Evolutionary conservation across 202 grass and related monocot genomes (phyloP), one percentile per base, ranked within the genome.

Genomic region (Musa balbisiana): DNA sequence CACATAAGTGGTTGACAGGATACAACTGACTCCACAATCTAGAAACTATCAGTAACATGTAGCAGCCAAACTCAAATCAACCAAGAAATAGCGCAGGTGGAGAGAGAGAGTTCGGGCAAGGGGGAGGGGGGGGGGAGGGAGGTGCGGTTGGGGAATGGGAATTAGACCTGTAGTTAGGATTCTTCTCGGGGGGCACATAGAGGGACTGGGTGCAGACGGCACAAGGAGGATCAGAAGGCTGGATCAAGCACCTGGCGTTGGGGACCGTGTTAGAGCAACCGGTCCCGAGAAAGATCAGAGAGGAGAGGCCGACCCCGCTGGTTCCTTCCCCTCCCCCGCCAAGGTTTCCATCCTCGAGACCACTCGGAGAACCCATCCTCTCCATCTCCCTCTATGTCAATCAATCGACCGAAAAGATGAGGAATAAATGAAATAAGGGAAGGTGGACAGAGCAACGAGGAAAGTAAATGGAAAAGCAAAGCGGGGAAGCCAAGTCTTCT

Each of bases 181-280:
- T 92, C 67, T 84, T 78, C 67, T 92, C 92, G 6, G 92, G 92
- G 73, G 85, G 78, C 49, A 88, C 69, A 78, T 81, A 83, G 85
- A 90, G 92, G 55, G 92, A 86, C 53, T 88, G 89, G 78, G 74
- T 90, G 85, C 92, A 96, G 85, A 96, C 87, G 75, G 77, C 33
- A 82, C 92, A 96, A 62, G 92, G 92, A 64, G 87, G 89, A 91
- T 92, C 87, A 33, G 89, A 73, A 11, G 87, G 85, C 75, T 90
- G 84, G 85, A 96, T 96, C 83, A 96, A 82, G 87, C 92, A 96
- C 67, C 92, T 85, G 51, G 92, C 92, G 80, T 96, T 85, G 73
- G 92, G 92, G 73, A 96, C 89, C 24, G 92, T 77, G 83, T 87
- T 92, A 12, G 90, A 96, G 84, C 92, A 96, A 33, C 90, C 92